Base-by-base conservation (phyloP, 2,329 filamentous ascomycete species). In the Pezicula carpinea region DNA sequence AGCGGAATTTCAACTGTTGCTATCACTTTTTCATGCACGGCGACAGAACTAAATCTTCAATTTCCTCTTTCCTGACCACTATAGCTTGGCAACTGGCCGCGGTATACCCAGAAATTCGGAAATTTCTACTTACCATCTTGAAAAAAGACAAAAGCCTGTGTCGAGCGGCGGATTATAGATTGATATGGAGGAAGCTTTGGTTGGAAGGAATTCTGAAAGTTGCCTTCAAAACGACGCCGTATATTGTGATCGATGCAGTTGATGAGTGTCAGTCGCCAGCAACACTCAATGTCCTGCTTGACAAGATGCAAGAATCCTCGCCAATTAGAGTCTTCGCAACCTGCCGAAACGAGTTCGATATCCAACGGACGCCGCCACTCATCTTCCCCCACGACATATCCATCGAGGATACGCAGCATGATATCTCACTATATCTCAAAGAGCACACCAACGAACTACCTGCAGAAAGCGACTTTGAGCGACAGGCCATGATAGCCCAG, bases 161-260 rank as follows among this genome's bases (percentile, higher is more conserved):
- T 8, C 22, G 8, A 8, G 53, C 59, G 21, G 52, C 54, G n/a
- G 59, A 66, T 44, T 44, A 59, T 3, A 36, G 51, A 6, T 54
- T 55, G 2, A 58, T 68, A 10, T 69, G 66, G 66, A 53, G 53
- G 5, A 67, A 61, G 42, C 1, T 68, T 0, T 67, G 67, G 43
- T 43, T 56, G 3, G 58, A 54, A 5, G 50, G 60, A 4, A 65
- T 68, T 6, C 57, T 66, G 14, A 59, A 60, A 43, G 46, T 55
- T 6, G 42, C 34, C 4, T 45, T 55, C 11, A 32, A 48, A 11
- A 38, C 47, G 17, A 47, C 53, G 15, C 61, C 66, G 18, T 66
- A 57, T 36, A 66, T 63, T 64, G 56, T 68, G 0, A 58, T 69
- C 21, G 66, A 69, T 52, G 66, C 59, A 2, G 21, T 67, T 6